These are phyloP conservation scores for Furcasterigmium sp. DNA, from an alignment of 2,329 filamentous ascomycete genomes.

Conservation along the genomic window DNA sequence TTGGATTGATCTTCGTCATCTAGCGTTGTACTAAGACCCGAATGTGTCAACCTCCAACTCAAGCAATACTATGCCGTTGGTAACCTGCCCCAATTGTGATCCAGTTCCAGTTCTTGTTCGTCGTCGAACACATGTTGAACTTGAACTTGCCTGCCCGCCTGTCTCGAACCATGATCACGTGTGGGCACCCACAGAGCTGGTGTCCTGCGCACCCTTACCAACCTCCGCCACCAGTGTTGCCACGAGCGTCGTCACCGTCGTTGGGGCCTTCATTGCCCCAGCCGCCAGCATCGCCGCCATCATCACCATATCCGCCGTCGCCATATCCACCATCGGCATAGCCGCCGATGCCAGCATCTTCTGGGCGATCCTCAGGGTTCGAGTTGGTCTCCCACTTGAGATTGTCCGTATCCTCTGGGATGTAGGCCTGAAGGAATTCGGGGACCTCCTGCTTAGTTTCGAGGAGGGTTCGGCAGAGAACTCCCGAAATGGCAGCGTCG, in stretches of 20 bases:
- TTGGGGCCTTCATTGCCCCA: no score
- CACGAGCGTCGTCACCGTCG: conserved; percentile 12
- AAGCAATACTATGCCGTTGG: background rate
- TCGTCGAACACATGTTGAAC: background rate
- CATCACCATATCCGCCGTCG: conserved; percentile 7
- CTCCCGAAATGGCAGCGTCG: conserved; percentile 66
- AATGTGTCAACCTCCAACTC: no score
- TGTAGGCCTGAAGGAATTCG: conserved; percentile 67
- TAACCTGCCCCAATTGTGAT: conserved; percentile 3
- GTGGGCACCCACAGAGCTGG: no score
- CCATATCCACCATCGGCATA: conserved; percentile 11
- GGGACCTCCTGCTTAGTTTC: conserved; percentile 77
- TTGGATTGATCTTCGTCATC: no score
- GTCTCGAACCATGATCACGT: no score
- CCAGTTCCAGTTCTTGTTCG: no score
- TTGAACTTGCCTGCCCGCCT: background rate
- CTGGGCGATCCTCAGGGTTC: conserved; percentile 37
- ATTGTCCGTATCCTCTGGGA: conserved; percentile 39
- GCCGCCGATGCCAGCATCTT: conserved; percentile 15
- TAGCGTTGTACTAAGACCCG: no score
- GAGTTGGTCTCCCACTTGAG: conserved; percentile 52
- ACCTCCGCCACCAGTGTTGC: conserved; percentile 7
- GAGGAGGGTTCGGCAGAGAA: conserved; percentile 74
- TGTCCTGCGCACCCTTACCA: no score
- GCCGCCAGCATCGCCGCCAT: conserved; percentile 12